These are phyloP conservation scores for Peronosclerospora sorghi DNA, from an alignment of 352 stramenopile species.

Conservation along the genomic window DNA sequence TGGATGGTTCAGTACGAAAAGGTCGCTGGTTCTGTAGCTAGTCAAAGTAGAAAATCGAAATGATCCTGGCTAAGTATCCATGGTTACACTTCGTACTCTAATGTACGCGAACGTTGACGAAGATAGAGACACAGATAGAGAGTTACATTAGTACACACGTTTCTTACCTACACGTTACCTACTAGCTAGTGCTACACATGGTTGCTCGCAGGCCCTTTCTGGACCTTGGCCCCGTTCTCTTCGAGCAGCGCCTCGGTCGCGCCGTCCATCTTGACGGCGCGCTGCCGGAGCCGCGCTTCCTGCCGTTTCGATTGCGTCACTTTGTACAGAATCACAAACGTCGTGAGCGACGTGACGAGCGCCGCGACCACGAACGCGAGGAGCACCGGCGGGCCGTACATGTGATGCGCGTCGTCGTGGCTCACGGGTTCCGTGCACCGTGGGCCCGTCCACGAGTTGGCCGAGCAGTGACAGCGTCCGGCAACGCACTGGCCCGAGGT, in stretches of 20 bases:
- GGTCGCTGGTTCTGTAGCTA: too few species aligned
- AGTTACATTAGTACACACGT: too few species aligned
- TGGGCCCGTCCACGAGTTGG: constrained; percentile 30
- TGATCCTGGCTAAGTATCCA: too few species aligned
- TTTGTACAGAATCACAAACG: constrained; percentile 14
- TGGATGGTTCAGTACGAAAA: too few species aligned
- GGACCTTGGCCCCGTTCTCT: too few species aligned
- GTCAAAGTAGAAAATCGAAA: too few species aligned
- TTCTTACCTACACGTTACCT: too few species aligned
- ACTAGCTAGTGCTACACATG: too few species aligned
- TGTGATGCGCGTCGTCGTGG: constrained; percentile 9
- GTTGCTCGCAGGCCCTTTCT: too few species aligned
- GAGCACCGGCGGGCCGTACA: constrained; percentile 18
- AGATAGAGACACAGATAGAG: too few species aligned
- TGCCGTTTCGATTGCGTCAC: constrained; percentile 15
- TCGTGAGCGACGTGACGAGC: background rate
- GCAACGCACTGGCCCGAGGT: constrained; percentile 23
- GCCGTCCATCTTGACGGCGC: constrained; percentile 16
- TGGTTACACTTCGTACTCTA: too few species aligned
- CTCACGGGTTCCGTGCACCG: constrained; percentile 29
- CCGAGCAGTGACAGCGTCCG: constrained; percentile 22
- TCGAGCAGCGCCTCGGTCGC: background rate
- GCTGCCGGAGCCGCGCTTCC: constrained; percentile 7
- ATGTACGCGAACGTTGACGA: too few species aligned
- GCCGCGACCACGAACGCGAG: constrained; percentile 12